Evolutionary conservation across 2,329 filamentous ascomycete genomes (phyloP).

Genomic region (Ascochyta clinopodiicola): DNA sequence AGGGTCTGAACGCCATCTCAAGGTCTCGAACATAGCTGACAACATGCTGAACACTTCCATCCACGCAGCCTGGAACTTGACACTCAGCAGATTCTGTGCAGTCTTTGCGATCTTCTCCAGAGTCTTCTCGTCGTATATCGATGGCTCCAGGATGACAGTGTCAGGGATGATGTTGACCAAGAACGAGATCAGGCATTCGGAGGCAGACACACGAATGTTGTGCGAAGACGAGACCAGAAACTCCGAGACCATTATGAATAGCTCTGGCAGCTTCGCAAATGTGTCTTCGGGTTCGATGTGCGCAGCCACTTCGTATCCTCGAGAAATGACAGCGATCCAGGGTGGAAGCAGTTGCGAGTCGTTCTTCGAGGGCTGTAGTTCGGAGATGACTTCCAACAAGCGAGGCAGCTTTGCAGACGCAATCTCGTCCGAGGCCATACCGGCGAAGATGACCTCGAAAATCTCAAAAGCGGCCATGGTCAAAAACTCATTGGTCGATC

Average conservation of each 20-base stretch:
- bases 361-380: conserved; percentile 88
- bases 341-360: conserved; percentile 94
- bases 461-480: conserved; percentile 97
- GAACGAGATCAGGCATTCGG: conserved; percentile 93
- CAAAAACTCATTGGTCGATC: conserved; percentile 91
- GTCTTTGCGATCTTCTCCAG: conserved; percentile 80
- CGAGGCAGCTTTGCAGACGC: conserved; percentile 88
- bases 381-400: conserved; percentile 87
- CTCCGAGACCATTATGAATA: conserved; percentile 79
- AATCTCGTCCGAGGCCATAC: conserved; percentile 80
- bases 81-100: conserved; percentile 76
- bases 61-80: conserved; percentile 95
- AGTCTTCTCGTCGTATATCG: conserved; percentile 89
- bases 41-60: conserved; percentile 92
- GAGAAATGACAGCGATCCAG: conserved; percentile 94
- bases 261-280: conserved; percentile 84
- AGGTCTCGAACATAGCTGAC: conserved; percentile 81
- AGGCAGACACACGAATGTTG: conserved; percentile 93
- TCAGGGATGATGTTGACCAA: conserved; percentile 87
- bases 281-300: conserved; percentile 90
- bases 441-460: conserved; percentile 94
- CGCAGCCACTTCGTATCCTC: conserved; percentile 91
- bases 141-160: conserved; percentile 83
- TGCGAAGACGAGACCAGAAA: conserved; percentile 88
- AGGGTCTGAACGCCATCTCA: conserved; percentile 84